phyloP scores from a whole-genome alignment of 805 yeast genomes.

The Spathaspora boniae region DNA sequence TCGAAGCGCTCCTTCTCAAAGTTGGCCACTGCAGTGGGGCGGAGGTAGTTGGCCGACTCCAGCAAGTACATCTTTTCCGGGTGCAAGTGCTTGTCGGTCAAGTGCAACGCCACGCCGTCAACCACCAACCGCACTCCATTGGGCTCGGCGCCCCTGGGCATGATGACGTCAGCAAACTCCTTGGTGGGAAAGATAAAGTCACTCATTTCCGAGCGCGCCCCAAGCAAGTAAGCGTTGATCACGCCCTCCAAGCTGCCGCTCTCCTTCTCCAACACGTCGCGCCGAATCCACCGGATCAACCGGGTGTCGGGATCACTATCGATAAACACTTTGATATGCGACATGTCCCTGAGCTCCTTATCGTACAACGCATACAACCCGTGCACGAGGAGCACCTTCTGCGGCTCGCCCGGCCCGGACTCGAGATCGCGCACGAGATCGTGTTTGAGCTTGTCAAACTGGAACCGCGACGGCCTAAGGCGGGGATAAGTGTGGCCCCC shows the following conservation, averaged over 20 bases:
- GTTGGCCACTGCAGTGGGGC: constrained; percentile 20
- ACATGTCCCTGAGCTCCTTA: constrained; percentile 47
- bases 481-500: constrained; percentile 16
- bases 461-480: constrained; percentile 41
- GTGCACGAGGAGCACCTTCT: constrained; percentile 46
- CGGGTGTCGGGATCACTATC: constrained; percentile 86
- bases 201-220: constrained; percentile 63
- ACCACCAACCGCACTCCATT: constrained; percentile 57
- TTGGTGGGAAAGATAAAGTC: constrained; percentile 66
- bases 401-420: constrained; percentile 18
- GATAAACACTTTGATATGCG: constrained; percentile 68
- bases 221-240: constrained; percentile 47
- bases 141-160: constrained; percentile 66
- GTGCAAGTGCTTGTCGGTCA: constrained; percentile 13
- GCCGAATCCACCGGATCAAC: constrained; percentile 70
- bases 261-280: constrained; percentile 28
- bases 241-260: constrained; percentile 30
- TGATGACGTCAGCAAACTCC: constrained; percentile 67
- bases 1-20: constrained; percentile 33
- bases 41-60: constrained; percentile 20
- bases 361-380: constrained; percentile 83
- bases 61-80: constrained; percentile 13
- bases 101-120: constrained; percentile 54
- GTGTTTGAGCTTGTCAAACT: constrained; percentile 27
- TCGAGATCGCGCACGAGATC: constrained; percentile 12